These are phyloP conservation scores for Kewa caespitosa DNA, from an alignment of 179 eudicot species.

Conservation along the genomic window DNA sequence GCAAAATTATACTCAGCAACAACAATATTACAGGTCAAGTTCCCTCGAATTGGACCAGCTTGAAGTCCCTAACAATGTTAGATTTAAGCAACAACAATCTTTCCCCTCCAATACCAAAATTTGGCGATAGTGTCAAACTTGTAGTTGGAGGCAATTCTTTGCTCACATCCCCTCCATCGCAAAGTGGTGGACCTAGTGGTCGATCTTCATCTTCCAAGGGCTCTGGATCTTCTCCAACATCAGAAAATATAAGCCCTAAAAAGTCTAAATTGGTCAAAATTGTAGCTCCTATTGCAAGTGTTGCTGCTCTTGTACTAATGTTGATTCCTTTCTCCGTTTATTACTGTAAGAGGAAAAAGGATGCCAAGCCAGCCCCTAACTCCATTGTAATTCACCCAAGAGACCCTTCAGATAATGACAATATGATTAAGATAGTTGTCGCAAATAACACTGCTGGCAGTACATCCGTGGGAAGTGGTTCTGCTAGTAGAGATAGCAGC, in stretches of 20 bases:
- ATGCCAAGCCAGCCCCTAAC: constrained; percentile 39
- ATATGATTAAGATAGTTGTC: constrained; percentile 58
- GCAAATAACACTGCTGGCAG: constrained; percentile 43
- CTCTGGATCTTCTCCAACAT: constrained; percentile 19
- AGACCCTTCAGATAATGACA: constrained; percentile 56
- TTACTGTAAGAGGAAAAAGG: constrained; percentile 50
- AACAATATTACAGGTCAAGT: constrained; percentile 64
- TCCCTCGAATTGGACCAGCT: constrained; percentile 62
- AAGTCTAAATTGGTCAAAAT: constrained; percentile 41
- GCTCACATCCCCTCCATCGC: constrained; percentile 34
- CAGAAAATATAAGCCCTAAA: constrained; percentile 22
- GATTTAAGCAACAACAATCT: constrained; percentile 68
- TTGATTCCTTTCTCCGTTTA: constrained; percentile 52
- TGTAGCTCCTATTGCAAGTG: constrained; percentile 53
- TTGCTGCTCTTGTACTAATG: constrained; percentile 42
- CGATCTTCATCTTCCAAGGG: constrained; percentile 34
- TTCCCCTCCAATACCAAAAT: constrained; percentile 71
- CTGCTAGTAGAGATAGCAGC: constrained; percentile 51
- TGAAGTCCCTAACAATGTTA: constrained; percentile 56
- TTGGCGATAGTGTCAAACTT: constrained; percentile 47
- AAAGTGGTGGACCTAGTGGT: constrained; percentile 30
- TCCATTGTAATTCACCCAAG: constrained; percentile 73
- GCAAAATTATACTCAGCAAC: constrained; percentile 48
- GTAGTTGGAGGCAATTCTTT: constrained; percentile 44
- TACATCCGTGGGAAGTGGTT: constrained; percentile 50